phyloP scores from a whole-genome alignment of 116 monocot genomes.

The Thalassia testudinum region DNA sequence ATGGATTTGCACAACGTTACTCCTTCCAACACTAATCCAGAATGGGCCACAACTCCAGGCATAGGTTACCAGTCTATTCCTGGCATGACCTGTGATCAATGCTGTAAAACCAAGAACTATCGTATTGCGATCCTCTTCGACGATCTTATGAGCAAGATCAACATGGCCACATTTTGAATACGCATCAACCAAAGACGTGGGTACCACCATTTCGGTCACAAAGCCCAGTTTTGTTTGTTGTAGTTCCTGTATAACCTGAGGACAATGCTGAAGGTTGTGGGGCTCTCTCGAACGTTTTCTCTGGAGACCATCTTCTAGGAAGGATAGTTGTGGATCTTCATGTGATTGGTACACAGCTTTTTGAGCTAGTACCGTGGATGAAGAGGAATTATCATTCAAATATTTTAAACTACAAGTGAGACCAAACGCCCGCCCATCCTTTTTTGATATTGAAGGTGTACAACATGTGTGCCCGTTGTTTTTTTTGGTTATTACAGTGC shows the following conservation, averaged over 20 bases:
- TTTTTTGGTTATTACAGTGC: too few relatives aligned
- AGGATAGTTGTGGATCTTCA: too few relatives aligned
- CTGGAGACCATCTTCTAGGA: constrained; percentile 9
- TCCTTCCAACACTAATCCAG: constrained; percentile 16
- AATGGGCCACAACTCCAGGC: constrained; percentile 14
- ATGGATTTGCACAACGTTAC: constrained; percentile 6
- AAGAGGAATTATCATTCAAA: too few relatives aligned
- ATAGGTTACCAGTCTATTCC: constrained; percentile 11
- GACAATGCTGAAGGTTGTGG: constrained; percentile 10
- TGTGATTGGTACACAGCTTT: too few relatives aligned
- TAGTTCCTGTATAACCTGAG: constrained; percentile 3
- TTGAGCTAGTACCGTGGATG: too few relatives aligned
- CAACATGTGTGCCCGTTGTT: too few relatives aligned
- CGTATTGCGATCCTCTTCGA: constrained; percentile 1
- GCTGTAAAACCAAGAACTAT: constrained; percentile 14
- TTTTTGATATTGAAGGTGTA: too few relatives aligned
- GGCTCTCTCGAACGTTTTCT: constrained; percentile 5
- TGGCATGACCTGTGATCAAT: constrained; percentile 11
- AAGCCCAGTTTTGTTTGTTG: constrained; percentile 6
- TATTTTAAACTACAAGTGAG: too few relatives aligned
- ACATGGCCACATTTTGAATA: constrained; percentile 11
- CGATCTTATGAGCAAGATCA: neutral
- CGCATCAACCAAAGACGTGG: constrained; percentile 16
- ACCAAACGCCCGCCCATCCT: too few relatives aligned
- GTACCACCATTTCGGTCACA: constrained; percentile 3